Evolutionary conservation across 179 eudicot genomes (phyloP), one percentile per base, ranked within the genome.

Genomic region (Dionaea muscipula): DNA sequence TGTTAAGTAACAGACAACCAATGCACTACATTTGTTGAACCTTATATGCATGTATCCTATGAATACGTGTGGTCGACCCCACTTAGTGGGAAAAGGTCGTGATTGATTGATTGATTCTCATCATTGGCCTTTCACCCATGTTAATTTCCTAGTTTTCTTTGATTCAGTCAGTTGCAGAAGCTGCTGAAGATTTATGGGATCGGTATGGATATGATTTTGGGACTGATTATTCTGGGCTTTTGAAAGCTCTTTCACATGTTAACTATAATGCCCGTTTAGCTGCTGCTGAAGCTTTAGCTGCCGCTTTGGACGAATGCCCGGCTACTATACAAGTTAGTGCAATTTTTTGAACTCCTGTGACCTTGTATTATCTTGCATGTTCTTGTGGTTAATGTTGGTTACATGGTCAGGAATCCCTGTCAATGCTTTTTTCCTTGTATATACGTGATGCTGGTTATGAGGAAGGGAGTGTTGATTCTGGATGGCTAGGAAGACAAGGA

Each of bases 401-500:
- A 43, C 21, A 23, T 49, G n/a, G 12, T 49, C 79, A 88, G 96
- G 99, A 93, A 73, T 74, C 78, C 24, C 85, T 93, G 16, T 81
- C 99, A 35, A 83, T 94, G 44, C 72, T 93, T 43, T 93, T 93
- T 74, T 79, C 99, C 11, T 74, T 85, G 65, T 93, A 93, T 61
- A 90, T 93, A 62, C 95, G 74, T 26, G 90, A 83, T 54, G 67
- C 60, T 74, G 82, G 93, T 58, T 45, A 60, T 63, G 81, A 68
- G 57, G 85, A 64, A 60, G 96, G 76, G 48, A 62, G 55, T 67
- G 65, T 79, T 56, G 95, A 85, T 73, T 78, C 87, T 78, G 85
- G 85, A 55, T 88, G 99, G 99, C 52, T 85, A 26, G 96, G 96
- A 46, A 79, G 99, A 77, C 99, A 93, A 75, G 96, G 99, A 65